A percentile compares a stretch with the other conserved stretches of the same genome.
Conservation (phyloP, 2,329 filamentous ascomycete genomes). For the Dothiorella sarmentorum region DNA sequence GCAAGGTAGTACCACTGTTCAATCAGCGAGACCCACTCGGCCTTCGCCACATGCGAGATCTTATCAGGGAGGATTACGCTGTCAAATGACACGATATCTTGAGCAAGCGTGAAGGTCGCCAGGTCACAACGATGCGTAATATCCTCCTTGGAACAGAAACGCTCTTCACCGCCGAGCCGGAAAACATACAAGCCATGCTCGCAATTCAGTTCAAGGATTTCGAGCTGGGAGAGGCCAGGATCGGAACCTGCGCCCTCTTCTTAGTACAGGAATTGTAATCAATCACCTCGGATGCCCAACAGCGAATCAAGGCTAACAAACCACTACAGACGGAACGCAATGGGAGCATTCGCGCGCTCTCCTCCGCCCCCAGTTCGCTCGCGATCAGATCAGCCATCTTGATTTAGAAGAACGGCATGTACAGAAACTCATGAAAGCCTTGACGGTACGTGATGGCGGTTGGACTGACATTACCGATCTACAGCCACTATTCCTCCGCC, state of each 20-base stretch:
- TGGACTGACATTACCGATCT: conserved; percentile 36
- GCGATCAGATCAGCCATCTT: conserved; percentile 52
- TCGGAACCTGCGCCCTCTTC: conserved; percentile 35
- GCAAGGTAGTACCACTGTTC: too few relatives aligned
- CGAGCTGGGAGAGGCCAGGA: conserved; percentile 33
- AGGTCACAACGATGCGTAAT: conserved; percentile 29
- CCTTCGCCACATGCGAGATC: too few relatives aligned
- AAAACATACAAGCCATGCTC: conserved; percentile 47
- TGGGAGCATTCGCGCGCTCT: conserved; percentile 40
- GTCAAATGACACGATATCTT: too few relatives aligned
- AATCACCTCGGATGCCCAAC: conserved; percentile 15
- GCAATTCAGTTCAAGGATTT: conserved; percentile 47
- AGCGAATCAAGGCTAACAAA: conserved; percentile 25
- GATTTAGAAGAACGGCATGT: conserved; percentile 60
- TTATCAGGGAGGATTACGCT: too few relatives aligned
- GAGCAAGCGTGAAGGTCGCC: conserved; percentile 23
- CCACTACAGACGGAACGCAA: conserved; percentile 44
- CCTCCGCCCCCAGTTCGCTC: conserved; percentile 53
- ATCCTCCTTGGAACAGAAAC: conserved; percentile 40
- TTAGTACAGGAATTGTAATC: conserved; percentile 40
- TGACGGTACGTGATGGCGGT: conserved; percentile 49
- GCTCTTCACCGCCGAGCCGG: conserved; percentile 45
- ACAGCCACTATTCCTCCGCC: conserved; percentile 44
- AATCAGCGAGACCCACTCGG: too few relatives aligned
- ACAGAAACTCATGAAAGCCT: conserved; percentile 52